Base-by-base conservation (phyloP, 2,329 filamentous ascomycete species). In the Pestalotiopsis sp. region DNA sequence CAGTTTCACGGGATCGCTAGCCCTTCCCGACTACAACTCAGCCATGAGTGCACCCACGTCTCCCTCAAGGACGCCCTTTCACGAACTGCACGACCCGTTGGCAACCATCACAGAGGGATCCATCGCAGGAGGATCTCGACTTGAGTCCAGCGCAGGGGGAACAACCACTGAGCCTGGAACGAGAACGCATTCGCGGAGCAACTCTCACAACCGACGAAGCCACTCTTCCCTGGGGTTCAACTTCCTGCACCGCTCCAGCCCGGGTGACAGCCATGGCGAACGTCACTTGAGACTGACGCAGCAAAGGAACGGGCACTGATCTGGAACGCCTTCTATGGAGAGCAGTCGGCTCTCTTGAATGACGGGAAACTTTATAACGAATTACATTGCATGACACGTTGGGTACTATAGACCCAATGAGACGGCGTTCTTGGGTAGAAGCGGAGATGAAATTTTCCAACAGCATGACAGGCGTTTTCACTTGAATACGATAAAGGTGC, bases 1-100 rank as follows among this genome's bases (percentile, higher is more conserved):
- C 14, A 84, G 81, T 63, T 84, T 83, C 58, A 79, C 84, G 6
- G 84, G 85, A 25, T 83, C 84, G 39, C 78, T 82, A 4, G 79
- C 79, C 13, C 84, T 93, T 5, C 92, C 92, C 0, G 89, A 92
- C 75, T 94, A 94, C 75, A 81, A 86, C 67, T 86, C 90, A 2
- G 90, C 88, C 0, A 80, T 87, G 58, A 88, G 84, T 72, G 83
- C 83, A 36, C 87, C 88, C 5, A 77, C 78, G 23, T 85, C 86
- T 13, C 84, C 86, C 1, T 82, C 81, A 1, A 79, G 79, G 23
- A 75, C 72, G 3, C 80, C 71, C n/a, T 23, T 69, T 12, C 68
- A 68, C 17, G 75, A 79, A 64, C 25, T 69, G 9, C 68, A 68
- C 14, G 75, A 79, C 64, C 76, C 77, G 4, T 71, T 78, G 67